Conservation (phyloP, 208 protist genomes). For the Leishmania guyanensis region DNA sequence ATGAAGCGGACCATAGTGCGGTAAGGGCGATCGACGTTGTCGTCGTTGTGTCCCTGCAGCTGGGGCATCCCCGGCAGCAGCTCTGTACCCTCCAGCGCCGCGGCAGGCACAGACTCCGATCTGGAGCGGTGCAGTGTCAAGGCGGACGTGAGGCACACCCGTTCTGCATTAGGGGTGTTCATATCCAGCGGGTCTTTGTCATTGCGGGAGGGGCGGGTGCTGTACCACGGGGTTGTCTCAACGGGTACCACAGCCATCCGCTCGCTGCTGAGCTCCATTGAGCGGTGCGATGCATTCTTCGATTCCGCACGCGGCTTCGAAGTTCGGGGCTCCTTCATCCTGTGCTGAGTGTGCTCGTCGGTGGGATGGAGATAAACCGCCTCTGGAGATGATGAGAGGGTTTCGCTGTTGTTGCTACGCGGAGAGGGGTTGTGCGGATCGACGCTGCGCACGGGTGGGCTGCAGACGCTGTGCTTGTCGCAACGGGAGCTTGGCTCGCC, state of each 20-base stretch:
- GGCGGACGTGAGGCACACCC: background rate
- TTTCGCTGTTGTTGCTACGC: background rate
- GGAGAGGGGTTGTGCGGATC: background rate
- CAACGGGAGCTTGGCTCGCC: constrained; percentile 8
- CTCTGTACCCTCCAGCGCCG: constrained; percentile 67
- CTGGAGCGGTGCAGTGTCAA: constrained; percentile 3
- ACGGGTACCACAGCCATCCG: background rate
- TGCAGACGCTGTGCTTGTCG: background rate
- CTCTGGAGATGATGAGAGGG: background rate
- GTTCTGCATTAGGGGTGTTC: constrained; percentile 27
- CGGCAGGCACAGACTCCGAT: background rate
- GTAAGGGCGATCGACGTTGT: constrained; percentile 43
- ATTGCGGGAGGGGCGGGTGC: constrained; percentile 25
- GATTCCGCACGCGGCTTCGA: constrained; percentile 1
- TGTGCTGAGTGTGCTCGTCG: constrained; percentile 18
- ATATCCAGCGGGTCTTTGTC: constrained; percentile 32
- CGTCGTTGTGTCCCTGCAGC: constrained; percentile 56
- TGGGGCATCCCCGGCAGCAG: constrained; percentile 63
- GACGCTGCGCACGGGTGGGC: background rate
- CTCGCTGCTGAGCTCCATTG: background rate
- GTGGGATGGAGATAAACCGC: background rate
- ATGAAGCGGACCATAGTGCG: constrained; percentile 78
- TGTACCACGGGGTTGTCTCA: constrained; percentile 29
- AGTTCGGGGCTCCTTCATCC: constrained; percentile 13
- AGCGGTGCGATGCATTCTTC: background rate